Evolutionary conservation across 768 basidiomycete genomes (phyloP).

Genomic region (Lactifluus piperatus): DNA sequence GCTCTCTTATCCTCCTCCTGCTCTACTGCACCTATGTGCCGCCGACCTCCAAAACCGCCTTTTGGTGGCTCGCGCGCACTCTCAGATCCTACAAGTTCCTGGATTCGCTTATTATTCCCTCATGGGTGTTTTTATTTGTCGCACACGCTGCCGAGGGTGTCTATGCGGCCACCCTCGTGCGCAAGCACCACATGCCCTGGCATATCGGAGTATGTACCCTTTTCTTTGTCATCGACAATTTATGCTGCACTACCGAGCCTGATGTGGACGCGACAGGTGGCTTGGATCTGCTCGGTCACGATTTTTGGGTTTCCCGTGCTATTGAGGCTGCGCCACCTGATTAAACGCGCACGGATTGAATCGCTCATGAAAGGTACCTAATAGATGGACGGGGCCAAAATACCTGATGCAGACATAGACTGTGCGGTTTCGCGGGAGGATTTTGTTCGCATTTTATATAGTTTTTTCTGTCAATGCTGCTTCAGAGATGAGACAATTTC

Average conservation of each 20-base stretch:
- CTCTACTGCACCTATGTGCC: constrained; percentile 29
- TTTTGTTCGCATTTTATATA: neutral
- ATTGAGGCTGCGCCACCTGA: constrained; percentile 43
- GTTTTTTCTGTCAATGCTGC: neutral
- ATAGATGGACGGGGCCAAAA: constrained; percentile 26
- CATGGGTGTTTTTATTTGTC: constrained; percentile 29
- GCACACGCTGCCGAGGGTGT: constrained; percentile 40
- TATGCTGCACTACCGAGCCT: neutral
- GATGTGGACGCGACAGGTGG: constrained; percentile 30
- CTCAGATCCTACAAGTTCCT: constrained; percentile 28
- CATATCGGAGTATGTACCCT: constrained; percentile 31
- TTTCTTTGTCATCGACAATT: constrained; percentile 19
- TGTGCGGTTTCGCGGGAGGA: neutral
- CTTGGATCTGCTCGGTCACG: constrained; percentile 46
- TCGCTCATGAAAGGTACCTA: constrained; percentile 62
- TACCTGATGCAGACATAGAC: neutral
- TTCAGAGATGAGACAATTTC: neutral
- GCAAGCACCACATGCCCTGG: constrained; percentile 42
- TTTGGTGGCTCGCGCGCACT: constrained; percentile 27
- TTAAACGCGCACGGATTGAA: constrained; percentile 63
- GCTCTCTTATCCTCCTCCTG: constrained; percentile 26
- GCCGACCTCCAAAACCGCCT: constrained; percentile 16
- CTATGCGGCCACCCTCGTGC: constrained; percentile 41
- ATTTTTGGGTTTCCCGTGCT: constrained; percentile 48
- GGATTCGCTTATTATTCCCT: constrained; percentile 22